A percentile compares a stretch with the other conserved stretches of the same genome.
Evolutionary conservation across 73 alveolate genomes (phyloP).

Genomic region (Paramecium primaurelia): DNA sequence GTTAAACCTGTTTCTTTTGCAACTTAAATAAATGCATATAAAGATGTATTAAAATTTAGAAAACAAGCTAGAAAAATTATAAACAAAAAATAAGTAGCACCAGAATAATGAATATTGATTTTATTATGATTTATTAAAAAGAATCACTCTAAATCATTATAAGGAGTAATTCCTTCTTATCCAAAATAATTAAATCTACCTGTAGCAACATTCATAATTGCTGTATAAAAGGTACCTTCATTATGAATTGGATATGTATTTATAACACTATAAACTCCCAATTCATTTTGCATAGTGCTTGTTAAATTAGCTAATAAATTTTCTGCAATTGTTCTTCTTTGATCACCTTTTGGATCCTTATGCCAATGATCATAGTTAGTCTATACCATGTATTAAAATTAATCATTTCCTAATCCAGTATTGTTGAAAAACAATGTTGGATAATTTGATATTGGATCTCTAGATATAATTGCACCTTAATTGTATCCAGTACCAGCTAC

Average conservation of each 20-base stretch:
- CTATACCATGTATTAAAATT: not conserved
- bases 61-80: not conserved
- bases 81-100: not conserved
- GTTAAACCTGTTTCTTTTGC: not conserved
- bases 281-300: not conserved
- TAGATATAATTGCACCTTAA: constrained; percentile 9
- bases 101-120: not conserved
- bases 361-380: constrained; percentile 14
- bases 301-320: not conserved
- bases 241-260: constrained; percentile 11
- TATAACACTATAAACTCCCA: not conserved
- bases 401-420: not conserved
- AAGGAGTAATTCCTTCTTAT: not conserved
- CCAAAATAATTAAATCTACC: not conserved
- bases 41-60: not conserved
- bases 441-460: constrained; percentile 21
- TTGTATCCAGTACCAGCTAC: not conserved
- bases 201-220: constrained; percentile 11
- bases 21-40: not conserved
- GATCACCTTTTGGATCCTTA: not conserved
- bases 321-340: constrained; percentile 38
- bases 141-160: not conserved
- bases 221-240: constrained; percentile 31
- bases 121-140: not conserved
- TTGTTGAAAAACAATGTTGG: not conserved